Conservation (phyloP, 768 basidiomycete species). For the Phylloporus arenicola region DNA sequence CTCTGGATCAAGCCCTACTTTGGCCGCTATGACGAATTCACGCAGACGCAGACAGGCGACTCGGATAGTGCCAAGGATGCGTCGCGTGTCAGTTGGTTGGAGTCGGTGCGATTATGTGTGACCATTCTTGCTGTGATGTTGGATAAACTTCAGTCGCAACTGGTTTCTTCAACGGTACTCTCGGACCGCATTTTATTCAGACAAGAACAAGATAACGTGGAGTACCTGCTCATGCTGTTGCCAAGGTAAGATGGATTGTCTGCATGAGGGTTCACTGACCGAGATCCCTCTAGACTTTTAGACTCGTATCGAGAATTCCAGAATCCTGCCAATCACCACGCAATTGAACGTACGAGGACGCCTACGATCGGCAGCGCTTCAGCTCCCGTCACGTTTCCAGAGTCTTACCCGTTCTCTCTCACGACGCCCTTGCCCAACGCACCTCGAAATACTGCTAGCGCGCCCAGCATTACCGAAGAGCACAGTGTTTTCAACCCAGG, state of each 20-base stretch:
- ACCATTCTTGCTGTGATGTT: conserved; percentile 87
- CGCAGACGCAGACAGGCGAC: conserved; percentile 58
- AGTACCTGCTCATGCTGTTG: conserved; percentile 73
- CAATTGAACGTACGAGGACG: conserved; percentile 64
- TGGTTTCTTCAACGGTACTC: conserved; percentile 61
- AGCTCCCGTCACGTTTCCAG: conserved; percentile 82
- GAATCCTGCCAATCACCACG: conserved; percentile 55
- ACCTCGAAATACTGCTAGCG: conserved; percentile 38
- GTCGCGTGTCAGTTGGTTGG: conserved; percentile 83
- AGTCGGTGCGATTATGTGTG: conserved; percentile 83
- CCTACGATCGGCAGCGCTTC: conserved; percentile 51
- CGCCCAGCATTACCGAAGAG: conserved; percentile 40
- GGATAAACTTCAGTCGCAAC: conserved; percentile 78
- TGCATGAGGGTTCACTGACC: background rate
- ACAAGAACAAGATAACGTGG: conserved; percentile 90
- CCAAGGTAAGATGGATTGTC: conserved; percentile 56
- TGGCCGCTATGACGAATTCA: conserved; percentile 83
- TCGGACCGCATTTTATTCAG: conserved; percentile 56
- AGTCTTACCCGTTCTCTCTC: conserved; percentile 89
- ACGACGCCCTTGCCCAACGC: conserved; percentile 59
- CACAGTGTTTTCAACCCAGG: conserved; percentile 63
- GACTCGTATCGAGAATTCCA: conserved; percentile 87
- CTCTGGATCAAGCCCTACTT: conserved; percentile 96
- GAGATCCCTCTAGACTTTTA: conserved; percentile 50
- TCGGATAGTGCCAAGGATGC: conserved; percentile 61